Evolutionary conservation across 352 stramenopile genomes (phyloP), one percentile per base, ranked within the genome.

Genomic region (Phytophthora constricta): DNA sequence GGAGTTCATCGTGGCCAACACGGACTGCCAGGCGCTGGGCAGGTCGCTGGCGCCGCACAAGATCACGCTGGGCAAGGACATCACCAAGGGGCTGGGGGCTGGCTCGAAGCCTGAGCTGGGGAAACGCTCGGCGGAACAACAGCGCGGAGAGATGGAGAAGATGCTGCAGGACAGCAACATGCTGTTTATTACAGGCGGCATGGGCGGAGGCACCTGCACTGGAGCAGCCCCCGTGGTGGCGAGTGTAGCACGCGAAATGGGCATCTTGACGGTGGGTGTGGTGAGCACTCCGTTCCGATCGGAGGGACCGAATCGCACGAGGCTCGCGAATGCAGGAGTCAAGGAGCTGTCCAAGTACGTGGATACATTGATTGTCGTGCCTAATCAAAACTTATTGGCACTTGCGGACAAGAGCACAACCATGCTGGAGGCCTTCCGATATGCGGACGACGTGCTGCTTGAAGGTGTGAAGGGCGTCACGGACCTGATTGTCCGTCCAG

Each of bases 271-370:
- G 14, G 93, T 99, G 5, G 97, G 91, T 1, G 95, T 99, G 7
- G 96, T 99, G 34, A 98, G 93, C 67, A 98, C 97, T 56, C 96
- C 96, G 23, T 99, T 99, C 79, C 87, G 89, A 5, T 99, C 98
- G 49, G 96, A 99, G 78, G 97, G 97, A 13, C 88, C 89, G 7
- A 97, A 98, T 62, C 85, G 97, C 19, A 98, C 97, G 75, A 79
- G 89, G n/a, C 84, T 98, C 58, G 96, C 96, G 10, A 89, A 98
- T 65, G 88, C 86, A 41, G 96, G 92, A 13, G 95, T 98, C 43
- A 90, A 97, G 68, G 86, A 97, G 53, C 82, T 99, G 42, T 77
- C 92, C 45, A 87, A 98, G 63, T 90, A 89, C 51, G 95, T 98
- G 10, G 97, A 99, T 75, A 99, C 97, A 31, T 58, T 99, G 19